Base-by-base conservation (phyloP, 768 basidiomycete genomes). In the Cubamyces lactineus region DNA sequence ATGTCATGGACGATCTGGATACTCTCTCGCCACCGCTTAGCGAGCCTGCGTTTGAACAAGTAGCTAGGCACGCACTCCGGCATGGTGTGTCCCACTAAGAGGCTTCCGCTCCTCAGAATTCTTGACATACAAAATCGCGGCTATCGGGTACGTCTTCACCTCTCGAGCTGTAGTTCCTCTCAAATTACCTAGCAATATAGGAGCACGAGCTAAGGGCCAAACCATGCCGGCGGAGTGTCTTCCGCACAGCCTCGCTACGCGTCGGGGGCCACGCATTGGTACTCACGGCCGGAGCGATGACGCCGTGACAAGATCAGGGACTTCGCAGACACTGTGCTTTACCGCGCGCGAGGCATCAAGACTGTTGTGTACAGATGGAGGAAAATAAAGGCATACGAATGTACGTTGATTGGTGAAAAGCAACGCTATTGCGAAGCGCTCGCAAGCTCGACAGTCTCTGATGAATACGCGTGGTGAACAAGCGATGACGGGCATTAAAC, bases 321-420 rank as follows among this genome's bases (percentile, higher is more conserved):
- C 19, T 60, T 60, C 19, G 51, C 52, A 1, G 51, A 60, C 17
- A 28, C 45, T 3, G 46, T 54, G 1, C n/a, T 61, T 23, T 26
- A 39, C 5, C n/a, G 38, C 13, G n/a, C 46, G 5, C 12, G 23
- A 16, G 28, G 24, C 1, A 9, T 61, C 17, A 54, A 48, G 39
- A 46, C 59, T 9, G 59, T 61, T 1, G 17, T 53, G 5, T 47
- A 53, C 45, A 28, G 47, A 17, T 61, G 59, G 53, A 2, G 30
- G 4, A 23, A 40, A 1, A 19, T 4, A 3, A 28, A 28, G 45
- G 41, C 40, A 0, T 61, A 61, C 53, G 34, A 48, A 7, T 60
- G 59, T 30, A 13, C 24, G 5, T 30, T 60, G 2, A 19, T 3
- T n/a, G 28, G 50, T 2, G 28, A 51, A 6, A 11, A 5, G 2